Evolutionary conservation across 2,329 filamentous ascomycete species (phyloP).

Genomic region (Camptophora hylomeconis): DNA sequence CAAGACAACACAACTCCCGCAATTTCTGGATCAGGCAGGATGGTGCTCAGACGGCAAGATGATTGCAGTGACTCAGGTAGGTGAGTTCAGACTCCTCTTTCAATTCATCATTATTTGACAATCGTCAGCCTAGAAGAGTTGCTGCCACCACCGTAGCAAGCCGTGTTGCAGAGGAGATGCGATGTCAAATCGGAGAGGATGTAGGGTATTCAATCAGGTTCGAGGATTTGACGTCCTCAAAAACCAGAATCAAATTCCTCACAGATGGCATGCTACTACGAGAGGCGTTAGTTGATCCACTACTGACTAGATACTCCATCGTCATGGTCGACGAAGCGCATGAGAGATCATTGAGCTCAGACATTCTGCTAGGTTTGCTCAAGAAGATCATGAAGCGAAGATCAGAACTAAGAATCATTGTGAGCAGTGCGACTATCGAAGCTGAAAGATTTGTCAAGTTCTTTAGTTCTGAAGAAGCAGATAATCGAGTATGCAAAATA

Average conservation of each 20-base stretch:
- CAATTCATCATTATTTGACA: conserved; percentile 9
- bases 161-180: conserved; percentile 79
- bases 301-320: conserved; percentile 81
- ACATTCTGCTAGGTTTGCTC: conserved; percentile 75
- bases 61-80: conserved; percentile 80
- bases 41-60: conserved; percentile 76
- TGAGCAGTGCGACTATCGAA: conserved; percentile 88
- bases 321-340: conserved; percentile 98
- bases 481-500: conserved; percentile 45
- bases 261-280: conserved; percentile 85
- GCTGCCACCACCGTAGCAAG: conserved; percentile 82
- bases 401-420: conserved; percentile 70
- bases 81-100: conserved; percentile 21
- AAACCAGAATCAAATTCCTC: conserved; percentile 84
- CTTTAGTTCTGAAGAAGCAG: conserved; percentile 39
- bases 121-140: conserved; percentile 63
- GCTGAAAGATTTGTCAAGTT: conserved; percentile 75
- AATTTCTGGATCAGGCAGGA: conserved; percentile 75
- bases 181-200: conserved; percentile 75
- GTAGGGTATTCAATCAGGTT: conserved; percentile 87
- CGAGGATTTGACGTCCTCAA: conserved; percentile 77
- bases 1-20: conserved; percentile 91
- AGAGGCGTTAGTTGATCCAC: conserved; percentile 84
- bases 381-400: conserved; percentile 79
- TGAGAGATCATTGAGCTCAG: conserved; percentile 82